phyloP scores from a whole-genome alignment of 768 basidiomycete genomes.

The Candolleomyces aberdarensis region DNA sequence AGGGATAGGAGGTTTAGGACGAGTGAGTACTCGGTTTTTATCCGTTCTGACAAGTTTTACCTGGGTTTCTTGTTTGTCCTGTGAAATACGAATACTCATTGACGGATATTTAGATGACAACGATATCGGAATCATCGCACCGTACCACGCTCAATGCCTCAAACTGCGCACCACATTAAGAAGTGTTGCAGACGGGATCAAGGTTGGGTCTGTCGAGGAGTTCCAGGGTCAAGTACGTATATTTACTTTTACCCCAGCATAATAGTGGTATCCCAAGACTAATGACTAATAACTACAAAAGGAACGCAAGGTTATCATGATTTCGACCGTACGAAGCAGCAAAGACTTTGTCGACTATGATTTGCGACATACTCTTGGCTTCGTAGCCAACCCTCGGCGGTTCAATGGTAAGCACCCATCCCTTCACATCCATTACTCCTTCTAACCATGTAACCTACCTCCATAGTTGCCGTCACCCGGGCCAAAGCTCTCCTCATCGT shows the following conservation, averaged over 20 bases:
- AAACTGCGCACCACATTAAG: slow-evolving; percentile 42
- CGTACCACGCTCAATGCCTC: slow-evolving; percentile 54
- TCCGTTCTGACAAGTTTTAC: too few species aligned
- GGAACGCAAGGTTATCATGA: slow-evolving; percentile 56
- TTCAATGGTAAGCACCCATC: slow-evolving; percentile 29
- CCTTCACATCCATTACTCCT: too few species aligned
- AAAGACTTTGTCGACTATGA: slow-evolving; percentile 52
- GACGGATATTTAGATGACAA: too few species aligned
- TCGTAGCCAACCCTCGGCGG: slow-evolving; percentile 53
- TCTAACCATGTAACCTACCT: too few species aligned
- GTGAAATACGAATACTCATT: too few species aligned
- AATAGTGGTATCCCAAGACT: not conserved
- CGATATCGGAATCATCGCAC: too few species aligned
- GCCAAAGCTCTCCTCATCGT: slow-evolving; percentile 59
- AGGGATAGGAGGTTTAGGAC: slow-evolving; percentile 27
- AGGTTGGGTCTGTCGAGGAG: slow-evolving; percentile 65
- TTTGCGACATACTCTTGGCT: slow-evolving; percentile 53
- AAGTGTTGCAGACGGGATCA: slow-evolving; percentile 37
- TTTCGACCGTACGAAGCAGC: slow-evolving; percentile 58
- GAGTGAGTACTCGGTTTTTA: slow-evolving; percentile 26
- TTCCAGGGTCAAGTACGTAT: slow-evolving; percentile 56
- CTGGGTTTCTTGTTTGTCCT: too few species aligned
- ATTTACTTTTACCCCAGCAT: too few species aligned
- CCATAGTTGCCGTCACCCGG: slow-evolving; percentile 42
- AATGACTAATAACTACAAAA: slow-evolving; percentile 12